Conservation (phyloP, 805 yeast species). For the Starmerella kuoi region DNA sequence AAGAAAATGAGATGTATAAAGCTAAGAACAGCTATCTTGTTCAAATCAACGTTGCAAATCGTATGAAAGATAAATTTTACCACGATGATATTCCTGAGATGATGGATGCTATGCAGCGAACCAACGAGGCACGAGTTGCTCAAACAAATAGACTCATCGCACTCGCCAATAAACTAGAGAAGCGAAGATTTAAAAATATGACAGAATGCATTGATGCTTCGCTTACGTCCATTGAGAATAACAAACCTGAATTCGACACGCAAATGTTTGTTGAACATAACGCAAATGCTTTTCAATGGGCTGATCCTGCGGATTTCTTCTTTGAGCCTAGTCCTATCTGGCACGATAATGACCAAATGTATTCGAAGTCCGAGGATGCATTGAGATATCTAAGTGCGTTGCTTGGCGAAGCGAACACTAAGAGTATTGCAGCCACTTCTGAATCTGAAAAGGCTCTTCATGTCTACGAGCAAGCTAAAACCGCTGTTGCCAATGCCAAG, state of each 20-base stretch:
- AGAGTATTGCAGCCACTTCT: conserved; percentile 22
- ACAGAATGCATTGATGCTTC: conserved; percentile 37
- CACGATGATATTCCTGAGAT: conserved; percentile 89
- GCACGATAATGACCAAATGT: conserved; percentile 85
- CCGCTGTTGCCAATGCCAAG: conserved; percentile 20
- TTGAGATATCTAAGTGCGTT: conserved; percentile 29
- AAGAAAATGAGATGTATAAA: conserved; percentile 69
- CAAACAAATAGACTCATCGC: conserved; percentile 58
- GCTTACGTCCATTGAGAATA: conserved; percentile 49
- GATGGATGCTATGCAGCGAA: conserved; percentile 68
- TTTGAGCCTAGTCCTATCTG: conserved; percentile 85
- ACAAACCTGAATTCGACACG: conserved; percentile 62
- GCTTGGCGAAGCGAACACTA: conserved; percentile 31
- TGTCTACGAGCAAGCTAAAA: conserved; percentile 33
- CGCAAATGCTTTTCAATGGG: conserved; percentile 42
- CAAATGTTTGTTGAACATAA: conserved; percentile 92
- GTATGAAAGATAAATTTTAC: conserved; percentile 82
- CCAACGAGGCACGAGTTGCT: conserved; percentile 66
- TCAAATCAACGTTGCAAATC: conserved; percentile 69
- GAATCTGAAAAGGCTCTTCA: conserved; percentile 17
- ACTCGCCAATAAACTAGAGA: conserved; percentile 51
- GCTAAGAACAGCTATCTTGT: conserved; percentile 78
- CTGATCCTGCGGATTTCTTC: conserved; percentile 72
- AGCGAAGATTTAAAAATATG: conserved; percentile 36
- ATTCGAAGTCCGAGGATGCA: conserved; percentile 35